Evolutionary conservation across 805 yeast genomes (phyloP), one percentile per base, ranked within the genome.

Genomic region (Diddensiella transvaalensis): DNA sequence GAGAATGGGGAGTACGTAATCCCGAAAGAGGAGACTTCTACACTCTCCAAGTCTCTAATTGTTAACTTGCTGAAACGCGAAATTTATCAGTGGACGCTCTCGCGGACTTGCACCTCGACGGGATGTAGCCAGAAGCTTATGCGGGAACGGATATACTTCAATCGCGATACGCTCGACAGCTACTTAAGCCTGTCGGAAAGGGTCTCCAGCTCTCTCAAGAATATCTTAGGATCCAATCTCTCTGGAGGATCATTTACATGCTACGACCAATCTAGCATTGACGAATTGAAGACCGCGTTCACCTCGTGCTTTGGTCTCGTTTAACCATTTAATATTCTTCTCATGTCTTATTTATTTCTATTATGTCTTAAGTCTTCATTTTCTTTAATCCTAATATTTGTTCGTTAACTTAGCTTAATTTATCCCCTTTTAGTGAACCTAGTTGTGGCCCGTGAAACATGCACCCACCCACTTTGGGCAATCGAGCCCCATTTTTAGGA

Each of bases 61-160:
- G 42, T 55, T 15, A 55, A 47, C 43, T 22, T 53, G 8, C 30
- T 41, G 22, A 48, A 46, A 17, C 44, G 49, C 6, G 59, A 55
- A 44, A 44, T 55, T 13, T 46, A 45, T 39, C 49, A 51, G 35
- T 46, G 48, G 51, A 36, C 41, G 2, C 39, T 54, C 30, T 41
- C 36, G 3, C 47, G 52, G 22, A 45, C 46, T 17, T 21, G 38
- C 32, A 36, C 46, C 10, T 22, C 39, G 19, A 15, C 43, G 22
- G 52, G 40, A 10, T 43, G 22, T 24, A 40, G 30, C 18, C 48
- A 47, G 41, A 22, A 44, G 36, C 29, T 48, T 22, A 23, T 35
- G 13, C 38, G 48, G 23, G 29, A 39, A 33, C 36, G 22, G 8
- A 45, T 49, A 5, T 49, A 41, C 23, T 21, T 37, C 4, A 38